Evolutionary conservation across 2,329 filamentous ascomycete species (phyloP).

Genomic region (Fusarium albidum): DNA sequence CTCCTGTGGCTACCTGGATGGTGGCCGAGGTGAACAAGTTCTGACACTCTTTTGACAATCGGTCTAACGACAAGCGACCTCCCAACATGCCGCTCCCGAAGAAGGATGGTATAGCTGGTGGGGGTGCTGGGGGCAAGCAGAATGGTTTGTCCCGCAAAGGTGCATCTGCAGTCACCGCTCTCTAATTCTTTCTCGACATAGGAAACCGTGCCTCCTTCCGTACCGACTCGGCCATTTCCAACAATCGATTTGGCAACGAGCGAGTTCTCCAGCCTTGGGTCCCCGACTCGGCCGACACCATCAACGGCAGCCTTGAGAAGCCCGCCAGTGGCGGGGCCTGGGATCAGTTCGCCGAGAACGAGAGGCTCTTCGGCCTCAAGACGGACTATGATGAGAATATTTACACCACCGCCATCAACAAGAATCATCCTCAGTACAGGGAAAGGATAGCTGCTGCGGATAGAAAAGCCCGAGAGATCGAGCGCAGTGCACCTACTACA

Average conservation of each 20-base stretch:
- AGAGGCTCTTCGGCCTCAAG: slow-evolving; percentile 84
- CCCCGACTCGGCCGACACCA: slow-evolving; percentile 66
- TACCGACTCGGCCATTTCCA: slow-evolving; percentile 89
- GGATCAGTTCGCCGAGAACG: slow-evolving; percentile 96
- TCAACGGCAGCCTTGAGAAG: slow-evolving; percentile 77
- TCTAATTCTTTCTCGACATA: slow-evolving; percentile 46
- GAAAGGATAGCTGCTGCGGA: slow-evolving; percentile 82
- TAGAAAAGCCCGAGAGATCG: slow-evolving; percentile 88
- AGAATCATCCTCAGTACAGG: slow-evolving; percentile 81
- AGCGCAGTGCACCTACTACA: slow-evolving; percentile 76
- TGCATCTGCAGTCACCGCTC: not conserved
- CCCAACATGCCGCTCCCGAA: slow-evolving; percentile 49
- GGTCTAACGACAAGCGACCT: slow-evolving; percentile 33
- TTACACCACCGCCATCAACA: slow-evolving; percentile 93
- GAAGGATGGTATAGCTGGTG: slow-evolving; percentile 48
- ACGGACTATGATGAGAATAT: slow-evolving; percentile 94
- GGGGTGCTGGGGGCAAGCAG: slow-evolving; percentile 44
- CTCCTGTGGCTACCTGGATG: slow-evolving; percentile 36
- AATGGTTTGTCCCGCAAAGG: slow-evolving; percentile 45
- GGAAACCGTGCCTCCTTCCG: slow-evolving; percentile 76
- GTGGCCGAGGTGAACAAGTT: slow-evolving; percentile 31
- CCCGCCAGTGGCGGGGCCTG: slow-evolving; percentile 63
- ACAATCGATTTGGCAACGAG: slow-evolving; percentile 72
- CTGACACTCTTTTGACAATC: slow-evolving; percentile 37
- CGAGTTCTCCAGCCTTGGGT: slow-evolving; percentile 85